Evolutionary conservation across 352 stramenopile genomes (phyloP), one percentile per base, ranked within the genome.

Genomic region (Pythium vanterpoolii): DNA sequence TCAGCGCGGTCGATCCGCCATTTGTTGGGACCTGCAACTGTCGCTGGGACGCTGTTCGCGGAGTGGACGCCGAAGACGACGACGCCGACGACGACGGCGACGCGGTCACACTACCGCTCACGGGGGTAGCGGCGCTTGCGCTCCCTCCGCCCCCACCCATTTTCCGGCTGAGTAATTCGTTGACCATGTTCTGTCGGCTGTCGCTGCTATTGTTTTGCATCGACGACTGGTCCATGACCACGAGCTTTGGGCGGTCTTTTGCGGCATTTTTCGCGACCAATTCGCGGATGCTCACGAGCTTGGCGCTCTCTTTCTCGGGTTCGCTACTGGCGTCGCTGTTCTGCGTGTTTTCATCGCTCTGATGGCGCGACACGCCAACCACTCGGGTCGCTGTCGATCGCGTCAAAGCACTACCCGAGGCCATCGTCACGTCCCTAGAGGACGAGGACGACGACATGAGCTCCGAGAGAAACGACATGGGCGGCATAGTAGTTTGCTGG

Each of bases 261-360:
- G 46, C 43, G 14, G 56, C 48, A 36, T 76, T 78, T n/a, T 66
- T 46, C 18, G 63, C 61, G 26, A 87, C 62, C 2, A 87, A 58
- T 27, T 82, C 75, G n/a, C 70, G 66, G 10, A 87, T 78, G 58
- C 80, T 82, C 54, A 88, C 77, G 24, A 80, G 56, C 55, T 88
- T 87, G 52, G 81, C 61, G 55, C 78, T 77, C 9, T 69, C 69
- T 28, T 71, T 60, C 42, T 66, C 58, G 1, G 50, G 50, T 10
- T 66, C 58, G 34, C 33, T 56, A 10, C 18, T 43, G 16, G 13
- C 34, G 33, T 61, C 54, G 44, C 42, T 53, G 30, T 28, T 30
- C n/a, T 38, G 39, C 4, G 38, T 34, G 21, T 70, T 60, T 1
- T 80, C 66, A 54, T 71, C 65, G 14, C 58, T 59, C 49, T 70